Base-by-base conservation (phyloP, 192 early-diverging fungal species). In the Helicostylum pulchrum region DNA sequence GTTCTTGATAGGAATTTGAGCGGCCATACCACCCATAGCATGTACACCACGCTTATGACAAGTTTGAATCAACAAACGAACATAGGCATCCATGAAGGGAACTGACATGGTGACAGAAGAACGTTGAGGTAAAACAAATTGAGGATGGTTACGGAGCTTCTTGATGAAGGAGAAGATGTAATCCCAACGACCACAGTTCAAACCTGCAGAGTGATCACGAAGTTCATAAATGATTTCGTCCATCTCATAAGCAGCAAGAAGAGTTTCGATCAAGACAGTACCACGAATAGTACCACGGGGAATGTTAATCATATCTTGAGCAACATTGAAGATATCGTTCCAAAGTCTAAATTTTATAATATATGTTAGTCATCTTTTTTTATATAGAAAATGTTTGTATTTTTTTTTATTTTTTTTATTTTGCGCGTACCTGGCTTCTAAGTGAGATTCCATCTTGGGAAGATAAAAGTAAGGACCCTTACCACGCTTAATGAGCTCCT, bases 151-250 rank as follows among this genome's bases (percentile, higher is more conserved):
- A 52, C 93, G 89, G 85, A 98, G 88, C 84, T 94, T 93, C 83
- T 98, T 98, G 86, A 98, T 98, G 70, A 93, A 89, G 8, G 91
- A 93, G 79, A 98, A 98, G 80, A 98, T 98, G 83, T 98, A 98
- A 82, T 98, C 96, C 96, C 96, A 98, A 52, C 96, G 88, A 51
- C 96, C 96, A 83, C 96, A 98, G 93, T 98, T 98, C 50, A 98
- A 85, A 7, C 96, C 96, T 19, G 94, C 88, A 42, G 96, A 98
- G 85, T 98, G 96, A 26, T 98, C 90, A 77, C 96, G 94, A 51
- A 98, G 84, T 86, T 98, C 96, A 72, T 93, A 98, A 79, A 98
- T 98, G 73, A 98, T 96, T 80, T 99, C 96, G 67, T 99, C 96
- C 96, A 99, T 99, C 80, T 99, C 94, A 76, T 92, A 99, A 36